Base-by-base conservation (phyloP, 148 eudicot species). In the Persicaria maculosa region DNA sequence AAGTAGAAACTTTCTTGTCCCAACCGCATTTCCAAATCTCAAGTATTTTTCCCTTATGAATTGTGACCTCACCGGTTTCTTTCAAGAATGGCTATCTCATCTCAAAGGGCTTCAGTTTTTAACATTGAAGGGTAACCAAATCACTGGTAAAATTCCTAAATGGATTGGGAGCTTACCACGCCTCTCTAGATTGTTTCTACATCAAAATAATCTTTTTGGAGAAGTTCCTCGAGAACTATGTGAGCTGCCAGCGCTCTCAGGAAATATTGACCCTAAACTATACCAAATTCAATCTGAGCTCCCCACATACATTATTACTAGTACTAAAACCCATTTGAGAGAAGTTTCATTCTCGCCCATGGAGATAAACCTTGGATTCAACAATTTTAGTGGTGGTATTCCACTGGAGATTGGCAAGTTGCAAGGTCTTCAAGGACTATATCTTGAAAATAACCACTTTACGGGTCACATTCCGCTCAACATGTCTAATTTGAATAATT, bases 111-210 rank as follows among this genome's bases (percentile, higher is more conserved):
- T 93, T 20, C 87, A 91, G 82, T 91, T 87, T 31, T 47, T 93
- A 16, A 93, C 91, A 80, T 74, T 91, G 59, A 87, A 94, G 17
- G 77, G 65, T 31, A 93, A 93, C 81, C 75, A 75, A 10, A 47
- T 93, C 70, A 80, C 67, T 5, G 97, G 97, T 54, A 45, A 77
- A n/a, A 83, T 93, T 78, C 98, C 98, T 22, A 85, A 75, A 71
- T 89, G 91, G 92, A 68, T 93, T 0, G 93, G 91, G 72, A 74
- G 43, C 71, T 76, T 89, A 67, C 85, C 90, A 9, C 81, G 80
- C 76, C 84, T 93, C 40, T 93, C 89, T 80, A 91, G 90, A 81
- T 62, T 93, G 46, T 92, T 87, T 75, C 82, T 93, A 83, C 83
- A 95, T 1, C 68, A 47, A 7, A 93, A 91, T 52, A 75, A 31